These are phyloP conservation scores for Scedosporium dehoogii DNA, from an alignment of 2,329 filamentous ascomycete species.

Conservation along the genomic window DNA sequence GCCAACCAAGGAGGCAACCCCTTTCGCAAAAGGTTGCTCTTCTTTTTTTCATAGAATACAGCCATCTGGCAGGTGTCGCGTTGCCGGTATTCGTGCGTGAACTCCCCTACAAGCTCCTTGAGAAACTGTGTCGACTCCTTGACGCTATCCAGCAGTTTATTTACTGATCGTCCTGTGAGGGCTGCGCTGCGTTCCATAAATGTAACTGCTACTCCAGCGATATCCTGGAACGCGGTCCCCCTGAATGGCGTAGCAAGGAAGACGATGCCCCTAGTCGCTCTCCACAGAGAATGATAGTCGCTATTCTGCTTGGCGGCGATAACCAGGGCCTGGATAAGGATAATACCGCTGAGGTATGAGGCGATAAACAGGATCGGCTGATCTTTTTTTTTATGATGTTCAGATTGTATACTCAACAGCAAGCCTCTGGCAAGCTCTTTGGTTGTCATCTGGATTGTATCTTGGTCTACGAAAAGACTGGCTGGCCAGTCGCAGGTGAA, in stretches of 20 bases:
- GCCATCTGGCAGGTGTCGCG: conserved; percentile 9
- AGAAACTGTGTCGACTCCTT: conserved; percentile 12
- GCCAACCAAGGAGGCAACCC: conserved; percentile 10
- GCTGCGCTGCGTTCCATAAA: conserved; percentile 10
- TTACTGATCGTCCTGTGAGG: conserved; percentile 9
- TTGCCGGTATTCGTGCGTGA: conserved; percentile 12
- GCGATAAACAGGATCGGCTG: conserved; percentile 21
- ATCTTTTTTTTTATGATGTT: neutral
- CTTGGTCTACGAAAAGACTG: conserved; percentile 12
- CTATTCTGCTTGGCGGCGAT: conserved; percentile 7
- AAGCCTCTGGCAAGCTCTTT: conserved; percentile 15
- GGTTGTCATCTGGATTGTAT: conserved; percentile 11
- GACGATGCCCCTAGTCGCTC: conserved; percentile 14
- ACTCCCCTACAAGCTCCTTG: conserved; percentile 12
- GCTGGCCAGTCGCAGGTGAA: conserved; percentile 20
- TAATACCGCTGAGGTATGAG: conserved; percentile 23
- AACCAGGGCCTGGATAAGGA: conserved; percentile 18
- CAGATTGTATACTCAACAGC: conserved; percentile 14
- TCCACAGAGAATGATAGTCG: conserved; percentile 12
- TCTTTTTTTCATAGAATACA: conserved; percentile 15
- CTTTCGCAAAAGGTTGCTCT: conserved; percentile 13
- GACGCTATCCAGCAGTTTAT: conserved; percentile 10
- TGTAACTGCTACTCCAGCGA: conserved; percentile 14
- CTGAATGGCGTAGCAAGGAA: conserved; percentile 20
- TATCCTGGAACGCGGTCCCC: conserved; percentile 17